phyloP scores from a whole-genome alignment of 306 rosid species.

The Vigna nakashimae region DNA sequence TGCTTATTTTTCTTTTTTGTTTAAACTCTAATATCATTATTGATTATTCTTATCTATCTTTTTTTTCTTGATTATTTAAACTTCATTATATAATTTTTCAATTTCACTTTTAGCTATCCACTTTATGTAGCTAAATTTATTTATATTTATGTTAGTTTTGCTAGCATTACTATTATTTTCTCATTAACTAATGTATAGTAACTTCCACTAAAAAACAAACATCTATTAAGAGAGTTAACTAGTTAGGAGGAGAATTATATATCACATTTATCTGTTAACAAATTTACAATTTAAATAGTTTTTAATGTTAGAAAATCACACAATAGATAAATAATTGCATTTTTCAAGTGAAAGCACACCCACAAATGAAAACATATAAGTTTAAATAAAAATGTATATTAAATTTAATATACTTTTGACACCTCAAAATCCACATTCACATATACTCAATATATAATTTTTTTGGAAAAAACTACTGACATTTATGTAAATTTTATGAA shows the following conservation, averaged over 20 bases:
- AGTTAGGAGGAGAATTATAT: not conserved
- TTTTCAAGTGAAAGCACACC: too few species aligned
- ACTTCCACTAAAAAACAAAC: not conserved
- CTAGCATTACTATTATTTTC: not conserved
- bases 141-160: conserved; percentile 33
- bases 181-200: conserved; percentile 5
- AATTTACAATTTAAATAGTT: not conserved
- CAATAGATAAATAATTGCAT: too few species aligned
- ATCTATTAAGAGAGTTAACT: not conserved
- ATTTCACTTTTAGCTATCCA: not conserved
- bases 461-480: too few species aligned
- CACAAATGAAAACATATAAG: too few species aligned
- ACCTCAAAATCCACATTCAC: too few species aligned
- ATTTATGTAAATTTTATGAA: too few species aligned
- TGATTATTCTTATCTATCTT: not conserved
- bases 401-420: too few species aligned
- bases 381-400: too few species aligned
- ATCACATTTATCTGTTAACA: not conserved
- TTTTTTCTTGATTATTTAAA: conserved; percentile 1
- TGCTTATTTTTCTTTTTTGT: not conserved
- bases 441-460: too few species aligned
- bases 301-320: not conserved
- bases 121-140: not conserved
- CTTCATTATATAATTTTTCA: not conserved
- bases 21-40: conserved; percentile 1